Evolutionary conservation across 192 early-diverging fungal genomes (phyloP).

Genomic region (Backusella tuberculispora): DNA sequence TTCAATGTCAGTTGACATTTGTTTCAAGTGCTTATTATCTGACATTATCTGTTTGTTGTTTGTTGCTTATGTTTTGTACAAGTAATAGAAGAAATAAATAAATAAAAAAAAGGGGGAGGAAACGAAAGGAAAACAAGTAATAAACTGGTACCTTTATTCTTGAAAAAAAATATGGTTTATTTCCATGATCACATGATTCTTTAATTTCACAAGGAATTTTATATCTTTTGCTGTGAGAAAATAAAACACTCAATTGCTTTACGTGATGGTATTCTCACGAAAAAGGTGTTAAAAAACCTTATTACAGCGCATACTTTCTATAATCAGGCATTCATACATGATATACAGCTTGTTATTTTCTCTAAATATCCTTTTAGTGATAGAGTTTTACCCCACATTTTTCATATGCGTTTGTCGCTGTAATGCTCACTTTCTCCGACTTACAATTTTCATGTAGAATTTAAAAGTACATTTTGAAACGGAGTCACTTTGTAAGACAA

Average conservation of each 20-base stretch:
- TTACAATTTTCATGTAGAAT: too few species aligned
- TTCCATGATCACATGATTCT: slow-evolving; percentile 1
- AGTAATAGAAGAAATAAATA: too few species aligned
- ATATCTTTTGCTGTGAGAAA: neutral
- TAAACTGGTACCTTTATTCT: neutral
- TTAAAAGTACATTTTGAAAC: too few species aligned
- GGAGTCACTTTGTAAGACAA: too few species aligned
- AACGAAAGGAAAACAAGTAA: neutral
- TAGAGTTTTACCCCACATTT: too few species aligned
- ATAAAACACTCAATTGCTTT: neutral
- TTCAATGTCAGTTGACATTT: slow-evolving; percentile 50
- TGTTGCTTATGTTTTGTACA: too few species aligned
- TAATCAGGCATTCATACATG: too few species aligned
- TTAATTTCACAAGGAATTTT: slow-evolving; percentile 16
- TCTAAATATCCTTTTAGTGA: too few species aligned
- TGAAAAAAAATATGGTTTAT: neutral
- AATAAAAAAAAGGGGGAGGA: neutral
- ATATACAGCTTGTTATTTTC: too few species aligned
- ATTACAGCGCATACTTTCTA: neutral
- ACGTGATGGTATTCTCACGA: slow-evolving; percentile 14
- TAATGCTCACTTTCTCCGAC: too few species aligned
- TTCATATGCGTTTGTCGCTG: too few species aligned
- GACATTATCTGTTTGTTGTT: neutral
- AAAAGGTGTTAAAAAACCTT: slow-evolving; percentile 4
- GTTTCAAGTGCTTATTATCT: slow-evolving; percentile 14